Evolutionary conservation across 129 eudicot genomes (phyloP).

Genomic region (Calendula officinalis): DNA sequence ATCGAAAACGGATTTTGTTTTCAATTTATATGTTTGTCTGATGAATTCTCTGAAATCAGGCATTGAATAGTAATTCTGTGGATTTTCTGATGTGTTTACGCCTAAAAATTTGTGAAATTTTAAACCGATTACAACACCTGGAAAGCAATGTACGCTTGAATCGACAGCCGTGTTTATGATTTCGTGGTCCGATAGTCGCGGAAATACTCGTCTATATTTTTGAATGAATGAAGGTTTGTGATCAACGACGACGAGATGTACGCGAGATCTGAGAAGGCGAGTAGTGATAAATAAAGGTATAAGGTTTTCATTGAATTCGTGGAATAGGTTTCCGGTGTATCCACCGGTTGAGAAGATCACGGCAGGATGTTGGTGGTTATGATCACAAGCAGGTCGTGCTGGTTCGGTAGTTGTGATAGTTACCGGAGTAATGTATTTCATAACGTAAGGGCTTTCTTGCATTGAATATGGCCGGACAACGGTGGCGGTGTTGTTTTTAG

Average conservation of each 20-base stretch:
- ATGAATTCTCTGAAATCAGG: constrained; percentile 48
- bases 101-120: constrained; percentile 44
- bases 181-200: constrained; percentile 36
- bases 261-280: constrained; percentile 41
- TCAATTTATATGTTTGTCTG: constrained; percentile 39
- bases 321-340: constrained; percentile 62
- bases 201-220: constrained; percentile 40
- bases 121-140: constrained; percentile 46
- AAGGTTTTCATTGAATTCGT: constrained; percentile 59
- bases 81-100: constrained; percentile 38
- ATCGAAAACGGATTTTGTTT: constrained; percentile 14
- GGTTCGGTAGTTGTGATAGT: constrained; percentile 19
- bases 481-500: constrained; percentile 19
- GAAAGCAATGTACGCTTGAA: constrained; percentile 48
- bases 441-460: constrained; percentile 39
- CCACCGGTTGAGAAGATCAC: constrained; percentile 59
- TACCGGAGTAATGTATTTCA: constrained; percentile 44
- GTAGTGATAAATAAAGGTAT: constrained; percentile 57
- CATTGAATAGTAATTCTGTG: constrained; percentile 42
- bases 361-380: constrained; percentile 52
- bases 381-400: constrained; percentile 32
- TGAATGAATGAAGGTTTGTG: constrained; percentile 35
- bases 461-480: constrained; percentile 41
- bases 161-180: constrained; percentile 37
- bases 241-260: constrained; percentile 49